Percentiles rank a stretch among this genome's conserved stretches.
Conservation (phyloP, 2,329 filamentous ascomycete genomes). For the Sporothrix phasma region DNA sequence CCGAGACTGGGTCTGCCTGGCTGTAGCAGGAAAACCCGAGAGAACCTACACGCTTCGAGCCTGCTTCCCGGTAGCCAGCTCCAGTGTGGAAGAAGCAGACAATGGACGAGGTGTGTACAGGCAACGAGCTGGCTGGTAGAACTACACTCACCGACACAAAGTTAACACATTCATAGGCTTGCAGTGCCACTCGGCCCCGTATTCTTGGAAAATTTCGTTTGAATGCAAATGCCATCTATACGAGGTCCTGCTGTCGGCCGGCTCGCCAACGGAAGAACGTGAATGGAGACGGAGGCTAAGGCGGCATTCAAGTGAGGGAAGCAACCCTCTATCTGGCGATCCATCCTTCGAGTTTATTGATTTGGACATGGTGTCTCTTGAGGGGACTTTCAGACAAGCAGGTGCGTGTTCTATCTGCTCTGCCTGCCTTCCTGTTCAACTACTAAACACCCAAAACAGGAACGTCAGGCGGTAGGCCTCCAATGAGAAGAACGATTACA, state of each 20-base stretch:
- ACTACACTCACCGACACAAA: neutral
- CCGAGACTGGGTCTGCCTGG: conserved; percentile 66
- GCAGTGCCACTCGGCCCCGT: conserved; percentile 75
- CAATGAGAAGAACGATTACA: conserved; percentile 69
- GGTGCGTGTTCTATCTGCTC: conserved; percentile 32
- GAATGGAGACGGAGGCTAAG: conserved; percentile 65
- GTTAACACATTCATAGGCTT: conserved; percentile 45
- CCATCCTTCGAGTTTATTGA: conserved; percentile 53
- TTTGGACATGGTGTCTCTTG: conserved; percentile 63
- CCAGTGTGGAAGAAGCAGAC: conserved; percentile 60
- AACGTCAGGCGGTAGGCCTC: conserved; percentile 37
- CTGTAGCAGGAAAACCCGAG: conserved; percentile 53
- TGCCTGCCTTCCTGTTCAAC: neutral
- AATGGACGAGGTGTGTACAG: conserved; percentile 57
- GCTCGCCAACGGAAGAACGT: conserved; percentile 66
- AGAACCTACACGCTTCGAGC: conserved; percentile 64
- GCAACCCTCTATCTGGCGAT: conserved; percentile 39
- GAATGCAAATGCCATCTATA: conserved; percentile 66
- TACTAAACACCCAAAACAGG: neutral
- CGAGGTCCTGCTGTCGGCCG: conserved; percentile 80
- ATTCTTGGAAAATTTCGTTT: conserved; percentile 89
- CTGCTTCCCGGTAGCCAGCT: conserved; percentile 57
- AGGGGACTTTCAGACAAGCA: conserved; percentile 63
- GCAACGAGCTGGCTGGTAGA: no score
- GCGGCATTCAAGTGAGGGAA: conserved; percentile 25